phyloP scores from a whole-genome alignment of 805 yeast genomes.

The Millerago galiae region DNA sequence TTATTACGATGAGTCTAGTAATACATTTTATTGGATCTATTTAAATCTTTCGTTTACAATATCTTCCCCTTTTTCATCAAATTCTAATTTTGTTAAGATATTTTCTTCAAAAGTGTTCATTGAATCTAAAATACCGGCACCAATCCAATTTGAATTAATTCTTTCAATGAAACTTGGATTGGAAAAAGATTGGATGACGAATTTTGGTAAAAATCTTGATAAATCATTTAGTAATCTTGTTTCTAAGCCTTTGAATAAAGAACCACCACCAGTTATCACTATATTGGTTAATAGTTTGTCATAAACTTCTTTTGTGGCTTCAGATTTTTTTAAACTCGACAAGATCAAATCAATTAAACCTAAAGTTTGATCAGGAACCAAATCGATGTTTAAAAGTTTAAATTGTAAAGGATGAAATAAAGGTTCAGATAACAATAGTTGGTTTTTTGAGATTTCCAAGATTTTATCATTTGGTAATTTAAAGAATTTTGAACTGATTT shows the following conservation, averaged over 20 bases:
- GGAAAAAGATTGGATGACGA: slow-evolving; percentile 50
- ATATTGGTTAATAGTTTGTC: slow-evolving; percentile 51
- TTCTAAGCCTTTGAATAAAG: slow-evolving; percentile 64
- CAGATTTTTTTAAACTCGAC: slow-evolving; percentile 35
- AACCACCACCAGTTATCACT: slow-evolving; percentile 67
- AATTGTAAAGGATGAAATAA: slow-evolving; percentile 59
- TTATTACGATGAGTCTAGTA: neutral
- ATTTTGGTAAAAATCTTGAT: slow-evolving; percentile 56
- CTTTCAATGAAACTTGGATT: slow-evolving; percentile 63
- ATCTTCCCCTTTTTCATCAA: slow-evolving; percentile 61
- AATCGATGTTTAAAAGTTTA: slow-evolving; percentile 32
- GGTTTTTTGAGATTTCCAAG: slow-evolving; percentile 44
- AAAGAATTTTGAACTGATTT: slow-evolving; percentile 35
- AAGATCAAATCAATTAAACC: slow-evolving; percentile 34
- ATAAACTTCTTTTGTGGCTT: slow-evolving; percentile 35
- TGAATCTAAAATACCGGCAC: slow-evolving; percentile 70
- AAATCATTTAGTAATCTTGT: slow-evolving; percentile 62
- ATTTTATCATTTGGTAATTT: slow-evolving; percentile 55
- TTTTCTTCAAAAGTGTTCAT: slow-evolving; percentile 77
- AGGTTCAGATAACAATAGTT: slow-evolving; percentile 55
- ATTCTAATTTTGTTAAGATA: slow-evolving; percentile 69
- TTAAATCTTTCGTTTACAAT: slow-evolving; percentile 38
- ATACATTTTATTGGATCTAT: slow-evolving; percentile 10
- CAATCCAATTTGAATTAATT: slow-evolving; percentile 68
- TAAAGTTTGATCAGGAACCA: slow-evolving; percentile 13